Percentiles rank a stretch among this genome's conserved stretches.
Evolutionary conservation across 1,139 yeast genomes (phyloP).

Genomic region (Saccharomyces hybrid): DNA sequence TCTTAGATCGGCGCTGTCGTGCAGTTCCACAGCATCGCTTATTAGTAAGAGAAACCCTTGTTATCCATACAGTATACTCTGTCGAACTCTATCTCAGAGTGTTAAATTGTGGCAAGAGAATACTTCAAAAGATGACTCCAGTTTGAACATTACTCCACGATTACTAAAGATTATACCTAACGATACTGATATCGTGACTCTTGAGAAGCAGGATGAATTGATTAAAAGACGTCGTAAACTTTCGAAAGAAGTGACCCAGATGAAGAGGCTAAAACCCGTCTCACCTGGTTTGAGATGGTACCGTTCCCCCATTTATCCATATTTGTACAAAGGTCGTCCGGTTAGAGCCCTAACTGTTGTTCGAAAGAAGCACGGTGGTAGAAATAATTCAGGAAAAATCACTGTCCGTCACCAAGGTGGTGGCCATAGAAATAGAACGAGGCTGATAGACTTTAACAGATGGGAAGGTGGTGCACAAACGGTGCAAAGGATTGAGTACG

Average conservation of each 20-base stretch:
- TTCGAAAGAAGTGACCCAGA: slow-evolving; percentile 58
- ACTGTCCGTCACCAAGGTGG: slow-evolving; percentile 96
- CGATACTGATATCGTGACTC: slow-evolving; percentile 47
- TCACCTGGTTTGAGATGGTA: slow-evolving; percentile 90
- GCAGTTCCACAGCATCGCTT: neutral
- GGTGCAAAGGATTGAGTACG: slow-evolving; percentile 87
- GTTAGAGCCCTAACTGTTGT: slow-evolving; percentile 66
- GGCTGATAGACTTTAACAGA: slow-evolving; percentile 75
- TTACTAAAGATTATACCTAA: slow-evolving; percentile 36
- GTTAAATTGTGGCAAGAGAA: neutral
- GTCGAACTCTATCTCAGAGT: neutral
- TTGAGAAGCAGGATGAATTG: slow-evolving; percentile 71
- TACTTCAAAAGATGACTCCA: neutral
- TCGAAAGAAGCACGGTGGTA: slow-evolving; percentile 71
- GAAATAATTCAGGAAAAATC: slow-evolving; percentile 82
- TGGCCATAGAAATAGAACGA: slow-evolving; percentile 82
- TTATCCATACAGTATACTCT: neutral
- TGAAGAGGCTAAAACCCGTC: slow-evolving; percentile 70
- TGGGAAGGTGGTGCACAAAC: slow-evolving; percentile 60
- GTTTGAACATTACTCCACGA: slow-evolving; percentile 13
- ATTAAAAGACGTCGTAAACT: slow-evolving; percentile 67
- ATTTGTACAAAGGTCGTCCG: slow-evolving; percentile 82
- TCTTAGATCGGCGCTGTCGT: neutral
- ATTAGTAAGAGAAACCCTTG: neutral
- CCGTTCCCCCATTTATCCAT: slow-evolving; percentile 78